Evolutionary conservation across 2,329 filamentous ascomycete genomes (phyloP).

Genomic region (Arthrobotrys entomopaga): DNA sequence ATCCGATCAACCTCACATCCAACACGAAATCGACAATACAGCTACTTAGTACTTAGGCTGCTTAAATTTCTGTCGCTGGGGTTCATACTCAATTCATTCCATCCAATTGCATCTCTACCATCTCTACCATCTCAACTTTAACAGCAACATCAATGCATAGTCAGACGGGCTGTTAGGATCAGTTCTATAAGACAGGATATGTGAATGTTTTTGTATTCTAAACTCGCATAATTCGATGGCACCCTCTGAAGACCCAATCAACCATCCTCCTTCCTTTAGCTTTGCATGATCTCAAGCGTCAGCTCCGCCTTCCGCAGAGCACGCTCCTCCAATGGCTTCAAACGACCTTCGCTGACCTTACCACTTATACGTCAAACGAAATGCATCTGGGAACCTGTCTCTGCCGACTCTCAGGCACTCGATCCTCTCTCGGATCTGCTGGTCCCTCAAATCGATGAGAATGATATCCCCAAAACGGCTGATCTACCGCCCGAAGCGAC

Average conservation of each 20-base stretch:
- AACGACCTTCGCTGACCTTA: constrained; percentile 9
- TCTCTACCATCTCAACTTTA: neutral
- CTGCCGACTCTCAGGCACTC: neutral
- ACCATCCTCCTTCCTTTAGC: constrained; percentile 1
- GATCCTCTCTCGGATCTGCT: neutral
- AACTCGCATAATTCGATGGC: constrained; percentile 25
- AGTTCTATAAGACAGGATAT: too few species aligned
- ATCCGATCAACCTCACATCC: neutral
- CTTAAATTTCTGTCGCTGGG: neutral
- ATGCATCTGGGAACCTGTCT: constrained; percentile 24
- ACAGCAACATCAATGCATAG: too few species aligned
- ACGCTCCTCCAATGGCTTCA: constrained; percentile 9
- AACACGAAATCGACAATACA: constrained; percentile 1
- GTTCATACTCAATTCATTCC: neutral
- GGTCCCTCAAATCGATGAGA: neutral
- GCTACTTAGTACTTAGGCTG: neutral
- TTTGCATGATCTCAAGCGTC: constrained; percentile 44
- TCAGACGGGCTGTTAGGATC: too few species aligned
- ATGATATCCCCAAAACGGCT: neutral
- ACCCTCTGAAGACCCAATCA: constrained; percentile 20
- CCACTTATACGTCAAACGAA: constrained; percentile 19
- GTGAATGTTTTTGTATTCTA: neutral
- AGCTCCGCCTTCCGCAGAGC: constrained; percentile 50
- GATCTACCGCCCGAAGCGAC: constrained; percentile 4
- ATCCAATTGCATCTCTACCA: neutral